Evolutionary conservation across 2,329 filamentous ascomycete genomes (phyloP).

Genomic region (Coniochaeta pulveracea): DNA sequence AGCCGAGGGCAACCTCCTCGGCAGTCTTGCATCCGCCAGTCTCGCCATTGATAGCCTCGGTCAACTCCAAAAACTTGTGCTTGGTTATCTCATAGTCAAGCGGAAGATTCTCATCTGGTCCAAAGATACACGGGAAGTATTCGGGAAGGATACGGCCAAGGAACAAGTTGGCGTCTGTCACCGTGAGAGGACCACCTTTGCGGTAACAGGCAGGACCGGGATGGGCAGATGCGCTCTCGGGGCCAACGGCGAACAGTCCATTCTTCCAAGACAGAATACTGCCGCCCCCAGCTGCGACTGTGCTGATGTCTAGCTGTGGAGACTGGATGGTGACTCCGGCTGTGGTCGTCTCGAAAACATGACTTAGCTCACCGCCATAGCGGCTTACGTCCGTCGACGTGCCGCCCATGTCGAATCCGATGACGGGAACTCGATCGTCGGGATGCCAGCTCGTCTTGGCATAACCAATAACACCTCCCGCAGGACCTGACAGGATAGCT

Average conservation of each 20-base stretch:
- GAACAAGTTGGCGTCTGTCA: slow-evolving; percentile 56
- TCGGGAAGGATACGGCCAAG: slow-evolving; percentile 43
- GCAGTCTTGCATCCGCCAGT: neutral
- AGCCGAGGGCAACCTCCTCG: slow-evolving; percentile 44
- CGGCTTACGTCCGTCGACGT: slow-evolving; percentile 65
- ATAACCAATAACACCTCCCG: slow-evolving; percentile 66
- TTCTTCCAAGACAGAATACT: slow-evolving; percentile 57
- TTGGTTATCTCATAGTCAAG: slow-evolving; percentile 21
- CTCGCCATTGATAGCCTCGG: slow-evolving; percentile 18
- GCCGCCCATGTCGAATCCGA: slow-evolving; percentile 54
- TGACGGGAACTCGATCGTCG: slow-evolving; percentile 54
- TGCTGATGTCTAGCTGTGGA: slow-evolving; percentile 73
- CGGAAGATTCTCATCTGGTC: slow-evolving; percentile 47
- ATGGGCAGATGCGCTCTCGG: slow-evolving; percentile 39
- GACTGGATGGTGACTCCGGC: slow-evolving; percentile 69
- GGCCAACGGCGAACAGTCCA: slow-evolving; percentile 56
- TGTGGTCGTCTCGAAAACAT: slow-evolving; percentile 60
- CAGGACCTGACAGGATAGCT: slow-evolving; percentile 61
- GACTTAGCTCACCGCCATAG: slow-evolving; percentile 38
- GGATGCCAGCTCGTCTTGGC: slow-evolving; percentile 62
- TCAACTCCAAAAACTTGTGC: slow-evolving; percentile 21
- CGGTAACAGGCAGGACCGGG: slow-evolving; percentile 58
- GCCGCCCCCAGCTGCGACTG: slow-evolving; percentile 63
- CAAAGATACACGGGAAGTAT: slow-evolving; percentile 59
- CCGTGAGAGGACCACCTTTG: slow-evolving; percentile 53